Base-by-base conservation (phyloP, 129 eudicot genomes). In the Ambrosia trifida region DNA sequence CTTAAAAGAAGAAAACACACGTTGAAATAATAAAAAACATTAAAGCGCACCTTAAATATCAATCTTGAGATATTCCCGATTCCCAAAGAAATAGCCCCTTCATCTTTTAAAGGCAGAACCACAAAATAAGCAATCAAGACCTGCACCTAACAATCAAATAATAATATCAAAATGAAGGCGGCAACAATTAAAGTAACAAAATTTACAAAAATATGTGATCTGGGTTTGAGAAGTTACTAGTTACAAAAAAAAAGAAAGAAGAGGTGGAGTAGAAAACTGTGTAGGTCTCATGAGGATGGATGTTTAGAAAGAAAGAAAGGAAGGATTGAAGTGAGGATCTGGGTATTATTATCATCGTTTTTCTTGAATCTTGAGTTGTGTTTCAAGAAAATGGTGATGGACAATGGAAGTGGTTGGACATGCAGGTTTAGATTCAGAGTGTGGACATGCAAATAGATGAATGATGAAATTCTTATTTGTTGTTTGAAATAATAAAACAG, bases 71-170 rank as follows among this genome's bases (percentile, higher is more conserved):
- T 86, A 60, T 84, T 85, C 20, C 76, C 87, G 40, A 94, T 81
- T n/a, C 98, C 98, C 54, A 94, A 71, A 0, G 98, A 94, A 11
- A 94, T 83, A 0, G 96, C 98, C 24, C 98, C 98, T 89, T 94
- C 98, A 79, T 94, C 98, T 3, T 97, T 90, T 76, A 94, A 85
- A 12, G 98, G 98, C 49, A 94, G 81, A 13, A 94, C 88, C 83
- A 89, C 95, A 71, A 94, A 94, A 72, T 94, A 94, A 7, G 98
- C 97, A 57, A 86, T 89, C 71, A 94, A 76, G 56, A 94, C 86
- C 98, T 94, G 96, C 78, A 47, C 11, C 44, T 33, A 65, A 59
- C 11, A 30, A n/a, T 6, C 12, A 30, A n/a, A n/a, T n/a, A 28
- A 19, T 0, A 4, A 14, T 7, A 70, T 3, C 24, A 41, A 7